phyloP scores from a whole-genome alignment of 1,284 basidiomycete genomes.

The Papiliotrema nemorosa region DNA sequence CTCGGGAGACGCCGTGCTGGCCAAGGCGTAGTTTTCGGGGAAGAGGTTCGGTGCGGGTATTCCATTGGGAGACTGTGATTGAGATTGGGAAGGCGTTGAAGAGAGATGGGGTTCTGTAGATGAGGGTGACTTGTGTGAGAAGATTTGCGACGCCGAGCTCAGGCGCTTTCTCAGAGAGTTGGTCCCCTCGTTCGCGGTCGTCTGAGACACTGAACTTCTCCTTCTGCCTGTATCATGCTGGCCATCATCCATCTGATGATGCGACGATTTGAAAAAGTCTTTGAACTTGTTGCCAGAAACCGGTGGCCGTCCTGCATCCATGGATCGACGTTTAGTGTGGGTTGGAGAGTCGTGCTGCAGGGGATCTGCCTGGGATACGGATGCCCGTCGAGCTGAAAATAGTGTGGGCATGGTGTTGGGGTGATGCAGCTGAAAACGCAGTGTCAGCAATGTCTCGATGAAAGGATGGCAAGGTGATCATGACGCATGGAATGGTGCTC shows the following conservation, averaged over 20 bases:
- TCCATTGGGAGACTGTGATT: not conserved
- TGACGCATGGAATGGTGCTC: no score
- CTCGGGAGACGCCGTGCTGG: constrained; percentile 20
- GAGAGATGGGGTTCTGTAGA: not conserved
- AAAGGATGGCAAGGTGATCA: no score
- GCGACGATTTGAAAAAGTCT: not conserved
- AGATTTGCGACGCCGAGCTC: constrained; percentile 14
- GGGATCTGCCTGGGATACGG: no score
- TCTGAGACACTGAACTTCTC: not conserved
- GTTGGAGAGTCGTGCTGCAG: not conserved
- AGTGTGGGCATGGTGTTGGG: no score
- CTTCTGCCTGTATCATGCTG: not conserved
- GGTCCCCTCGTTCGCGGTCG: not conserved
- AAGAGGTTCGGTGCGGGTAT: constrained; percentile 6
- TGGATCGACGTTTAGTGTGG: not conserved
- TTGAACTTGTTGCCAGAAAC: constrained; percentile 3
- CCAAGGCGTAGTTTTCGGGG: constrained; percentile 21
- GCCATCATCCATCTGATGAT: not conserved
- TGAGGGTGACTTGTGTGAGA: no score
- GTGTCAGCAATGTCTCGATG: no score
- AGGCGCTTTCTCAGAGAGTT: constrained; percentile 12
- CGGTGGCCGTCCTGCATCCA: constrained; percentile 3
- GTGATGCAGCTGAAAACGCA: no score
- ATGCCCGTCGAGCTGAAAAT: no score
- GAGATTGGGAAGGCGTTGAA: not conserved